Base-by-base conservation (phyloP, 768 basidiomycete genomes). In the Boletus rex-veris region DNA sequence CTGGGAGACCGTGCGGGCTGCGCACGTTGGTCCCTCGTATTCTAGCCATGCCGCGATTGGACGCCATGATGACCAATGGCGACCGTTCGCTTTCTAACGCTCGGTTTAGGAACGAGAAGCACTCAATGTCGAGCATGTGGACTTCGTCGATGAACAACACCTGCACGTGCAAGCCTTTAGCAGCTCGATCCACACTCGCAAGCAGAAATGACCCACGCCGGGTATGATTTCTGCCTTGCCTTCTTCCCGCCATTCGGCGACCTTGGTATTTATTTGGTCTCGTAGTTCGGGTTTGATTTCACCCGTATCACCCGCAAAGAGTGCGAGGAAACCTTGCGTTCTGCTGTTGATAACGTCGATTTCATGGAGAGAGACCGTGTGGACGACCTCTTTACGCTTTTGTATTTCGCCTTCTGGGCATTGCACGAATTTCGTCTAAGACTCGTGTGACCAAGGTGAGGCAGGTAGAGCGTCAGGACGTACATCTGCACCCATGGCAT, bases 51-150 rank as follows among this genome's bases (percentile, higher is more conserved):
- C 96, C 96, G 15, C 96, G 81, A 69, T 99, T 99, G 43, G 91
- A 92, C 1, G 96, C 96, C 96, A 99, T 98, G 64, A 99, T 93
- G 36, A 99, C 96, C 49, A 98, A 76, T 2, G 96, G 96, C 1
- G 96, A 86, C 1, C 98, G 79, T 57, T 96, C 95, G 55, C 86
- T 86, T 69, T 99, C 96, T 45, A 99, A 78, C 3, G 96, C 96
- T 33, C 96, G 85, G 70, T 99, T 99, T 55, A 99, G 78, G 80
- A 95, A 99, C 7, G 95, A 97, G 78, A 98, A 98, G 68, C 96
- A 98, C 70, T 98, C 96, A 58, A 99, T 98, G 71, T 99, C 96
- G 60, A 99, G 85, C 96, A 99, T 99, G 78, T 98, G 96, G 12
- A 98, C 96, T 74, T 98, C 96, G 72, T 98, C 96, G 62, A 98